Percentiles rank a stretch among this genome's conserved stretches.
Conservation (phyloP, 169 alveolate genomes). For the Plasmodium relictum region DNA sequence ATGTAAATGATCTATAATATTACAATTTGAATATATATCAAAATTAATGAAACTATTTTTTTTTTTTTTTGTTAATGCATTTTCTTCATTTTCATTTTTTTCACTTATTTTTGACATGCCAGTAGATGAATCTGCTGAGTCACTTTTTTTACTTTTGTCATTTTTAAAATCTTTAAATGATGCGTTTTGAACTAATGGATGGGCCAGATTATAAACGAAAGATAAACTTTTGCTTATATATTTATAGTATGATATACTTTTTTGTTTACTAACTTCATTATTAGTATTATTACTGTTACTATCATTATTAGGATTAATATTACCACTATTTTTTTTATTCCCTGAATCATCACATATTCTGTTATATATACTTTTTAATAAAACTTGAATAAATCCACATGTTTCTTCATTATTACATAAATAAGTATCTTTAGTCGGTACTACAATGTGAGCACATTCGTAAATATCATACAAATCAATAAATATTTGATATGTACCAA, state of each 20-base stretch:
- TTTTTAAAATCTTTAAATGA: conserved; percentile 30
- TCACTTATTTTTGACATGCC: conserved; percentile 1
- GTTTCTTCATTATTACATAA: conserved; percentile 70
- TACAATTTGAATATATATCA: conserved; percentile 42
- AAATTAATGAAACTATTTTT: conserved; percentile 40
- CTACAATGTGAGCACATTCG: conserved; percentile 86
- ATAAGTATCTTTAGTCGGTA: conserved; percentile 77
- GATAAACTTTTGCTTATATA: conserved; percentile 67
- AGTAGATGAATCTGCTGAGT: background rate
- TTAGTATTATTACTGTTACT: conserved; percentile 5
- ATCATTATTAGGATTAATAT: background rate
- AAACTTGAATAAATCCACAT: conserved; percentile 73
- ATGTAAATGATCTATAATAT: conserved; percentile 68
- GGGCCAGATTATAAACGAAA: conserved; percentile 63
- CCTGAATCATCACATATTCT: conserved; percentile 16
- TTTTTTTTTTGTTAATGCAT: background rate
- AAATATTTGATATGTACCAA: conserved; percentile 84
- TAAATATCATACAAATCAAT: conserved; percentile 81
- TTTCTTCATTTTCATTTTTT: background rate
- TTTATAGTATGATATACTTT: conserved; percentile 58
- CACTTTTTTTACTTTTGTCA: conserved; percentile 4
- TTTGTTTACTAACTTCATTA: conserved; percentile 46
- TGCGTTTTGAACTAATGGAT: conserved; percentile 36
- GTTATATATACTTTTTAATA: conserved; percentile 63
- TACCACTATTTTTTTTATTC: conserved; percentile 14